These are phyloP conservation scores for Syzygium malaccense DNA, from an alignment of 441 rosid genomes.

Conservation along the genomic window DNA sequence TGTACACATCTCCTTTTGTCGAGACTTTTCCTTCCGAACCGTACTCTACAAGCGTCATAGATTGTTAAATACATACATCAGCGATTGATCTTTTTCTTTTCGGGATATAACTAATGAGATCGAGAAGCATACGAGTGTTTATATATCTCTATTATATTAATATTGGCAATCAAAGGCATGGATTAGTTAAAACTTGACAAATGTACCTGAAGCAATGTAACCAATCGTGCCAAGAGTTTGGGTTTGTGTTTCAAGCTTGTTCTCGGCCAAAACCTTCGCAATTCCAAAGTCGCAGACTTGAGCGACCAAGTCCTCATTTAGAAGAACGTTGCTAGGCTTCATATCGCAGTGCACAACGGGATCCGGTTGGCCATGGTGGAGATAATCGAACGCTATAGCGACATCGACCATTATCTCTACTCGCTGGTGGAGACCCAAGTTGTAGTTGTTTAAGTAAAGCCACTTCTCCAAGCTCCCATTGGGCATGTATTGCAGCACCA, in stretches of 20 bases:
- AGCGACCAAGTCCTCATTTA: slow-evolving; percentile 3
- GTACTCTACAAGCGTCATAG: background rate
- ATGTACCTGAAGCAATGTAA: slow-evolving; percentile 7
- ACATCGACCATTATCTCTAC: background rate
- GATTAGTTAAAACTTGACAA: background rate
- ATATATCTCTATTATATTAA: background rate
- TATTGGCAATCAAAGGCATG: background rate
- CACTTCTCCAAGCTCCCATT: slow-evolving; percentile 1
- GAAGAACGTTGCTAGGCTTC: slow-evolving; percentile 1
- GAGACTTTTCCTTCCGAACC: slow-evolving; percentile 12
- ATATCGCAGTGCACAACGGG: background rate
- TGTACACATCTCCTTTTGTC: background rate
- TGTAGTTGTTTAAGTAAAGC: background rate
- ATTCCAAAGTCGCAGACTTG: slow-evolving; percentile 12
- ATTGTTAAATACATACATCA: background rate
- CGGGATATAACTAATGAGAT: background rate
- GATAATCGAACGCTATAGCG: background rate
- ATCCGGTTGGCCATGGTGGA: background rate
- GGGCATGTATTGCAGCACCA: slow-evolving; percentile 2
- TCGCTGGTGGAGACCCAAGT: background rate
- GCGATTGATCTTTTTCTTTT: background rate
- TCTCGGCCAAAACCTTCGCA: background rate
- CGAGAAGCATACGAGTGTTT: accelerated
- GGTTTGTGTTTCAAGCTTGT: background rate
- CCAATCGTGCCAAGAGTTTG: slow-evolving; percentile 8